Evolutionary conservation across 768 basidiomycete genomes (phyloP), one percentile per base, ranked within the genome.

Genomic region (Tricholoma sp.): DNA sequence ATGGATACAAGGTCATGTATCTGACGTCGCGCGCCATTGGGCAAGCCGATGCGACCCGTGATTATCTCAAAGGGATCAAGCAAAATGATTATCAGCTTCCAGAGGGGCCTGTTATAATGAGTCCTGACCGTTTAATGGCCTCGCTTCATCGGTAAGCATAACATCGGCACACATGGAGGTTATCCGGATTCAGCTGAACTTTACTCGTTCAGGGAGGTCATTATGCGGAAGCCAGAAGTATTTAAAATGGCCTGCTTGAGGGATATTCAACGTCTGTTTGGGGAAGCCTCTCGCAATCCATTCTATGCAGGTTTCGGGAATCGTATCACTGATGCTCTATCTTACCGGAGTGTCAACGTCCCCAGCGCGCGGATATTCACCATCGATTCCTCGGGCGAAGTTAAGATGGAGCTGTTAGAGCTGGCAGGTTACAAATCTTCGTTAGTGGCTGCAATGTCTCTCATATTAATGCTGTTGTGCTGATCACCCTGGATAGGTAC

Each of bases 161-260:
- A 2, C 20, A 12, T 12, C 9, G 36, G 24, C 24, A 29, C 13
- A 39, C 31, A 6, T 52, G 3, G 33, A 6, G 6, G 17, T 47
- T 33, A 9, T 45, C 20, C 17, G 2, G 18, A 17, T 10, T 31
- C 57, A 5, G 54, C 28, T 18, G 45, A 13, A 31, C 6, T 24
- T 55, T 1, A 18, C 28, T 52, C 29, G 34, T 54, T 8, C 63
- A 97, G 94, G 4, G 97, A 99, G 73, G 96, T 99, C 13, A 96
- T 99, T 66, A 91, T 98, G 89, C 88, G 95, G 36, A 98, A 98
- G 70, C 97, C 97, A 0, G 97, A 99, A 67, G 82, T 98, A n/a
- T 99, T 99, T 82, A 99, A 99, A 75, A 99, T 99, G 97, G 94
- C 96, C 1, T 98, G 95, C 73, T 74, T 98, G 57, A 82, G 94